A percentile compares a stretch with the other conserved stretches of the same genome.
These are phyloP conservation scores for Leccinum sublutescens DNA, from an alignment of 768 basidiomycete genomes.

Conservation along the genomic window DNA sequence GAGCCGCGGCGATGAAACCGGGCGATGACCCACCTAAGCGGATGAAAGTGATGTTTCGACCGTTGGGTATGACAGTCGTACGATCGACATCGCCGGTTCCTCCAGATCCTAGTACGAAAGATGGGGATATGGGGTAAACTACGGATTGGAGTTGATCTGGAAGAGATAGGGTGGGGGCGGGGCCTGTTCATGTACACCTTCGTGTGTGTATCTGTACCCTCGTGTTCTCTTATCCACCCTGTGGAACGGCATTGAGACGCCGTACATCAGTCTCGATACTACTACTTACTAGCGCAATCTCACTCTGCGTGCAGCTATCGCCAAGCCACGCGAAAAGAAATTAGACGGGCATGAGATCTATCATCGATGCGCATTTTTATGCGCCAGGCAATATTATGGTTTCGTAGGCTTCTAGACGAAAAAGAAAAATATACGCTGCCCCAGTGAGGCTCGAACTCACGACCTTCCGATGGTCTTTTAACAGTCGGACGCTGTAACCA, in stretches of 20 bases:
- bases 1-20: conserved; percentile 27
- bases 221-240: conserved; percentile 8
- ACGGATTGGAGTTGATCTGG: conserved; percentile 19
- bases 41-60: conserved; percentile 70
- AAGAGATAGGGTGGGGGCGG: conserved; percentile 33
- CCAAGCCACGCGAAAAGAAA: not conserved
- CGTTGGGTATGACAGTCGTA: conserved; percentile 26
- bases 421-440: conserved; percentile 33
- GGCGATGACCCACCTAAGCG: conserved; percentile 56
- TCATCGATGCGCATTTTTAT: not conserved
- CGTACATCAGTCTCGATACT: conserved; percentile 8
- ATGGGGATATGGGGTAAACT: conserved; percentile 68
- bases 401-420: not conserved
- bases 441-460: conserved; percentile 55
- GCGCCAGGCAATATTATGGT: not conserved
- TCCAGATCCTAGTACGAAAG: conserved; percentile 67
- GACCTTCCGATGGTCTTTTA: conserved; percentile 45
- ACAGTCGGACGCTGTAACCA: conserved; percentile 53
- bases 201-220: conserved; percentile 10
- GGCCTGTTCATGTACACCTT: conserved; percentile 2
- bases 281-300: conserved; percentile 2
- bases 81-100: conserved; percentile 41
- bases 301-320: not conserved
- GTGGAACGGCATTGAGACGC: not conserved
- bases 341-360: too few relatives aligned